Evolutionary conservation across 1,284 basidiomycete genomes (phyloP), one percentile per base, ranked within the genome.

Genomic region (Rhodotorula sp.): DNA sequence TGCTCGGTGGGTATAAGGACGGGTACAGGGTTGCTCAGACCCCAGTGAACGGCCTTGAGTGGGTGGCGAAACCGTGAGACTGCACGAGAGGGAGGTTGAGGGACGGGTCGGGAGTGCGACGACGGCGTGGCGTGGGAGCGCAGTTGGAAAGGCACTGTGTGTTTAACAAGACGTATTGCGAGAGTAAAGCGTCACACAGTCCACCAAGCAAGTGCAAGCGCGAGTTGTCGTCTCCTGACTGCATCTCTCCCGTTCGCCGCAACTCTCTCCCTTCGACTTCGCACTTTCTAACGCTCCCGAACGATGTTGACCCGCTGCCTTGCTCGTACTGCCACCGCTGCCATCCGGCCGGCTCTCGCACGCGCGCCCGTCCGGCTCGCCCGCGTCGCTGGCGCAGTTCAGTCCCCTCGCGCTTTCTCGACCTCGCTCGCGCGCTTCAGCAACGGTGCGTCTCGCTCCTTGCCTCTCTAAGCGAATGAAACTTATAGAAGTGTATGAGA

Each of bases 401-500:
- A 55, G 1, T 53, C 48, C 24, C 51, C 50, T 44, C 65, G 62
- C 28, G 34, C 52, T 34, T 61, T 64, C 52, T 46, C 60, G 26
- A 30, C 60, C 58, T 15, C 54, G n/a, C 52, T 52, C 56, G 10
- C 57, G 83, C 81, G 4, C 47, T 24, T 52, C 40, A 47, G 46
- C 62, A 50, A 40, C 48, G 51, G 28, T 62, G 5, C 70, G 47
- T 31, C 18, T 18, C 54, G n/a, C 15, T 11, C 46, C 10, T 28
- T 2, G 24, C 9, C 47, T 34, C 47, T 15, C 7, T 20, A 22
- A 15, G n/a, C 2, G 10, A 37, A 24, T 8, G 13, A 20, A 7
- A 15, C 9, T 24, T n/a, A n/a, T n/a, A n/a, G 26, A 13, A 4
- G 31, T 51, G 59, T 22, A 8, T 24, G n/a, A 1, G 28, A 18